Evolutionary conservation across 768 basidiomycete species (phyloP).

Genomic region (Macrocybe gigantea): DNA sequence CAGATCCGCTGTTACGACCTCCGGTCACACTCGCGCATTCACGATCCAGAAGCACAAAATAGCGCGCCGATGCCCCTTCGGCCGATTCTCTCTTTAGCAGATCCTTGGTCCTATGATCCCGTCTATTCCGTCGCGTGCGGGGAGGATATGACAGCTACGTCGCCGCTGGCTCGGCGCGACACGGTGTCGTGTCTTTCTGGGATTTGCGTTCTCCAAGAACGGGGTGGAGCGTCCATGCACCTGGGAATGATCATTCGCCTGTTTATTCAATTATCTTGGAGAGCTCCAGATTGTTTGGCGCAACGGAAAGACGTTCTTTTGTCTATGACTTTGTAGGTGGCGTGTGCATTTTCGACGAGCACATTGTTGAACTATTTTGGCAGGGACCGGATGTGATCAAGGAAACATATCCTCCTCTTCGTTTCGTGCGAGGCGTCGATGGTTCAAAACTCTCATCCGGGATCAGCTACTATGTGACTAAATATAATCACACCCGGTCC

Average conservation of each 20-base stretch:
- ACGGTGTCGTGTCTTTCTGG: slow-evolving; percentile 79
- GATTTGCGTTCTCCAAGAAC: slow-evolving; percentile 56
- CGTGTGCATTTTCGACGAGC: background rate
- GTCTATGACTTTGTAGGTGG: slow-evolving; percentile 66
- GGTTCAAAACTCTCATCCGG: slow-evolving; percentile 23
- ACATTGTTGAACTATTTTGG: background rate
- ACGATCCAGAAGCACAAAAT: background rate
- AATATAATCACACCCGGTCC: slow-evolving; percentile 24
- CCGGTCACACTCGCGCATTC: slow-evolving; percentile 37
- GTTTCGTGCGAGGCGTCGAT: slow-evolving; percentile 18
- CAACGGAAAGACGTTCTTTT: slow-evolving; percentile 70
- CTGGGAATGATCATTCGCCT: slow-evolving; percentile 73
- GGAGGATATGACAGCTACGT: slow-evolving; percentile 64
- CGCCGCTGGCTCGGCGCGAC: slow-evolving; percentile 71
- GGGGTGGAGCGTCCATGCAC: slow-evolving; percentile 79
- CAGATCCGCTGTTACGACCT: slow-evolving; percentile 70
- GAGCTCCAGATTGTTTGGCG: slow-evolving; percentile 75
- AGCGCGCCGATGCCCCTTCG: slow-evolving; percentile 30
- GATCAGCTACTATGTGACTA: slow-evolving; percentile 47
- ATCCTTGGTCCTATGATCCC: slow-evolving; percentile 67
- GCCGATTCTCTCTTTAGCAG: slow-evolving; percentile 56
- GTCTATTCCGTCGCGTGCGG: slow-evolving; percentile 75
- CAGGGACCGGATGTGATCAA: slow-evolving; percentile 53
- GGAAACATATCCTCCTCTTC: slow-evolving; percentile 43
- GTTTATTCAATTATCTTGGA: slow-evolving; percentile 73